A percentile compares a stretch with the other conserved stretches of the same genome.
These are phyloP conservation scores for Fragaria ananassa DNA, from an alignment of 306 rosid species.

Conservation along the genomic window DNA sequence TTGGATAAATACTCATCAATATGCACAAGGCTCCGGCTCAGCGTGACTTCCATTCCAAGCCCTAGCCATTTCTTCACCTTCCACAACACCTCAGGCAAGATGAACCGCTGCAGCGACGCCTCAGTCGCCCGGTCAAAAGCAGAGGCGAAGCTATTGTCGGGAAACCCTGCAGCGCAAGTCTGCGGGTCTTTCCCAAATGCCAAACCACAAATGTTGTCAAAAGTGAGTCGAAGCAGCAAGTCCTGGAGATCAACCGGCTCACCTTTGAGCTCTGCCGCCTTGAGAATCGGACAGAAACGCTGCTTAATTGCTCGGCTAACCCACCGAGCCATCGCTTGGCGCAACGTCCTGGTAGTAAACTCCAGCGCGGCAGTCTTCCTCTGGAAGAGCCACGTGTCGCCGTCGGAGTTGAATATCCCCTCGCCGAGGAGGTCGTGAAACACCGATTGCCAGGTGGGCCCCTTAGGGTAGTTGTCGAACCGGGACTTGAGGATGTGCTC, in stretches of 20 bases:
- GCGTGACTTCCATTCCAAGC: constrained; percentile 79
- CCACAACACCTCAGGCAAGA: constrained; percentile 74
- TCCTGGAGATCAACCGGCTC: constrained; percentile 71
- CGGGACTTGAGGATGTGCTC: constrained; percentile 86
- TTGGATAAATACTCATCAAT: constrained; percentile 66
- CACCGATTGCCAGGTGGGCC: constrained; percentile 92
- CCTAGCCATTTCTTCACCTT: constrained; percentile 77
- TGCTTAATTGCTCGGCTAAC: constrained; percentile 83
- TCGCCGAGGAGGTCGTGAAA: constrained; percentile 84
- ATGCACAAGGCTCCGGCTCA: constrained; percentile 73
- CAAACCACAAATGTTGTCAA: constrained; percentile 87
- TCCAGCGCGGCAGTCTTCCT: constrained; percentile 88
- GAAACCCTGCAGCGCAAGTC: constrained; percentile 57
- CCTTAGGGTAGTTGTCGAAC: constrained; percentile 87
- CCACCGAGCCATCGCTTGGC: constrained; percentile 98
- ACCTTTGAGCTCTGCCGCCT: constrained; percentile 40
- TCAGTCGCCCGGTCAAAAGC: constrained; percentile 89
- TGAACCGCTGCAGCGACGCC: constrained; percentile 78
- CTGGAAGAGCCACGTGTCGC: constrained; percentile 93
- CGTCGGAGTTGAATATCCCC: constrained; percentile 89
- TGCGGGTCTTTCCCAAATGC: constrained; percentile 79
- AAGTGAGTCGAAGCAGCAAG: constrained; percentile 73
- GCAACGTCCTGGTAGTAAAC: constrained; percentile 78
- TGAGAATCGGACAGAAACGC: constrained; percentile 55
- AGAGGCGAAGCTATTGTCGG: constrained; percentile 55